Conservation (phyloP, 345 rosid species). For the Corchorus olitorius region DNA sequence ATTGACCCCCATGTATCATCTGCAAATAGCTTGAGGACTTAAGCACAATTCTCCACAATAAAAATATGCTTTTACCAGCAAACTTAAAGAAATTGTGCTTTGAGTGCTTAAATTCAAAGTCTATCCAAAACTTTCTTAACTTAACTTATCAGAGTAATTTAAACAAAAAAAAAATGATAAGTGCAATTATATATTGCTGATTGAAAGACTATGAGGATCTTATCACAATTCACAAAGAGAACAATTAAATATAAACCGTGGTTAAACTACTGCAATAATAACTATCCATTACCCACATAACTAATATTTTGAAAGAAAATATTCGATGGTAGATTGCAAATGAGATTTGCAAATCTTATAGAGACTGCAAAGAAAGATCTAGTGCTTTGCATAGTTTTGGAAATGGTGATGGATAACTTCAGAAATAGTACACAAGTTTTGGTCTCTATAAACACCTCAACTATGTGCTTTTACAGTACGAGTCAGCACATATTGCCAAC, state of each 20-base stretch:
- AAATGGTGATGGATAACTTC: no score
- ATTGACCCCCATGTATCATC: slow-evolving; percentile 87
- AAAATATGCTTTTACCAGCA: neutral
- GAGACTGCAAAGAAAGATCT: no score
- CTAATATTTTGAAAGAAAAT: no score
- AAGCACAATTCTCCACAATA: slow-evolving; percentile 17
- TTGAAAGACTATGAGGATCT: neutral
- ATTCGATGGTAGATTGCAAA: no score
- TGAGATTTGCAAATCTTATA: no score
- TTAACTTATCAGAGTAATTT: neutral
- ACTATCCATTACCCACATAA: no score
- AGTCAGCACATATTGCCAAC: neutral
- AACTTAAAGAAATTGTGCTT: neutral
- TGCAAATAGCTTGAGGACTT: slow-evolving; percentile 41
- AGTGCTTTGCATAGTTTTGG: no score
- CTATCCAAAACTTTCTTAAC: slow-evolving; percentile 5
- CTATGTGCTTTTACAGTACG: no score
- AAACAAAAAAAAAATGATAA: neutral
- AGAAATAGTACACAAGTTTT: no score
- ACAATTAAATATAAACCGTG: neutral
- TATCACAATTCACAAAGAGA: neutral
- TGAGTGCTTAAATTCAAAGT: neutral
- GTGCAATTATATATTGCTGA: neutral
- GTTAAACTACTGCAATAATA: neutral
- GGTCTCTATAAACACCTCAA: no score